A percentile compares a stretch with the other conserved stretches of the same genome.
phyloP scores from a whole-genome alignment of 768 basidiomycete genomes.

The Russula sp. region DNA sequence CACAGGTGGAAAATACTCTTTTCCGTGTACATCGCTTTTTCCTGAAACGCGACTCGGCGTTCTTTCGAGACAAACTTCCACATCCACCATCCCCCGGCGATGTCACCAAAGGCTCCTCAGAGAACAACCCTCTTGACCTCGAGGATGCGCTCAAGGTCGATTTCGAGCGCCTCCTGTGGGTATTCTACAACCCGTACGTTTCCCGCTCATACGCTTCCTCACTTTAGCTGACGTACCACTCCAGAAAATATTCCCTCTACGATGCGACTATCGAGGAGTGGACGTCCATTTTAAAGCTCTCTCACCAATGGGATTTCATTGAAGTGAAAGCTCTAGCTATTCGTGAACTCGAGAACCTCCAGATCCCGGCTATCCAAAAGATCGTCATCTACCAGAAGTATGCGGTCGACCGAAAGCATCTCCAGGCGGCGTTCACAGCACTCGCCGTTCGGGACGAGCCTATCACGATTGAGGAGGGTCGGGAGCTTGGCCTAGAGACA shows the following conservation, averaged over 20 bases:
- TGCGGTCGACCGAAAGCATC: conserved; percentile 41
- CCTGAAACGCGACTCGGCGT: conserved; percentile 30
- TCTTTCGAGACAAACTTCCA: conserved; percentile 28
- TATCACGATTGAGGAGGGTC: conserved; percentile 48
- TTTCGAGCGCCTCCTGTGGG: conserved; percentile 31
- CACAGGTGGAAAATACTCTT: conserved; percentile 14
- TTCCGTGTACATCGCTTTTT: conserved; percentile 26
- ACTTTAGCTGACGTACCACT: neutral
- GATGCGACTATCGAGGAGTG: conserved; percentile 46
- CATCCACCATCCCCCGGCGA: conserved; percentile 23
- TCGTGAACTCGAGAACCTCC: conserved; percentile 44
- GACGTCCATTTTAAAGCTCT: conserved; percentile 47
- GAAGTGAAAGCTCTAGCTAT: conserved; percentile 48
- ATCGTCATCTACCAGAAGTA: conserved; percentile 51
- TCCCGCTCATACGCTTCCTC: neutral
- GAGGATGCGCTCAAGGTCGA: conserved; percentile 26
- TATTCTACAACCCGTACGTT: conserved; percentile 33
- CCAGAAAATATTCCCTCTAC: conserved; percentile 52
- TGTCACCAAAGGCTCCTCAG: conserved; percentile 26
- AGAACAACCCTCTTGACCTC: conserved; percentile 29
- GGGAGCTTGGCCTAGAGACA: conserved; percentile 49
- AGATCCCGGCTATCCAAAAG: conserved; percentile 44
- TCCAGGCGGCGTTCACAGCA: conserved; percentile 46
- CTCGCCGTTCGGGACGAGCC: conserved; percentile 49
- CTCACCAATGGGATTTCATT: conserved; percentile 49